Evolutionary conservation across 176 grass and related monocot genomes (phyloP), one percentile per base, ranked within the genome.

Genomic region (Eremochloa ophiuroides): DNA sequence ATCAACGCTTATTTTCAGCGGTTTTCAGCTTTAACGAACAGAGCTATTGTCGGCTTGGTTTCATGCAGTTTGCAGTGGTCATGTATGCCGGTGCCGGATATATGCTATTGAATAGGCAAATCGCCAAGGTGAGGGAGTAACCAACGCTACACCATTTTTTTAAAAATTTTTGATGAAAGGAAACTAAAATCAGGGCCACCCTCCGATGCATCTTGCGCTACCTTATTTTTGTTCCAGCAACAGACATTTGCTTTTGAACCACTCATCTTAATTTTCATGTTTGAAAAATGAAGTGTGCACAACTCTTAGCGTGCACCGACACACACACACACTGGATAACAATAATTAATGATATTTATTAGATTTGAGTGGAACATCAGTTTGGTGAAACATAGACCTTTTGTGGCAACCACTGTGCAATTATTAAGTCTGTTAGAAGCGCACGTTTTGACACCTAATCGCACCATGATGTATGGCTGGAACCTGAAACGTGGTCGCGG

Each of bases 241-340:
- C 51, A 60, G 15, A 12, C 41, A 72, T 15, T 27, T 34, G 28
- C 44, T 51, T 73, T 17, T n/a, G 27, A 43, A 13, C 8, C 44
- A 72, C 8, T 20, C 26, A 2, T 11, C 15, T 9, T 65, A 1
- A 42, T 4, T 43, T 10, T 3, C 42, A 2, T 23, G 6, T 6
- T 3, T 26, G 4, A 12, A 25, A 26, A 75, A 4, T 25, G 30
- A 10, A 7, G 7, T 38, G n/a, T 7, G 4, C 20, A 22, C n/a
- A 38, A 69, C 8, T 73, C 12, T 43, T 35, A 63, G 42, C 40
- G 44, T 39, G 83, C 66, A 72, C 83, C 73, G 66, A 85, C 75
- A 50, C 51, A 29, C 7, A 33, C 7, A 9, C 4, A 0, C 0
- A 20, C n/a, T n/a, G 25, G 46, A 3, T 68, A 7, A 38, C 12